phyloP scores from a whole-genome alignment of 345 rosid genomes.

The Brassica cretica region DNA sequence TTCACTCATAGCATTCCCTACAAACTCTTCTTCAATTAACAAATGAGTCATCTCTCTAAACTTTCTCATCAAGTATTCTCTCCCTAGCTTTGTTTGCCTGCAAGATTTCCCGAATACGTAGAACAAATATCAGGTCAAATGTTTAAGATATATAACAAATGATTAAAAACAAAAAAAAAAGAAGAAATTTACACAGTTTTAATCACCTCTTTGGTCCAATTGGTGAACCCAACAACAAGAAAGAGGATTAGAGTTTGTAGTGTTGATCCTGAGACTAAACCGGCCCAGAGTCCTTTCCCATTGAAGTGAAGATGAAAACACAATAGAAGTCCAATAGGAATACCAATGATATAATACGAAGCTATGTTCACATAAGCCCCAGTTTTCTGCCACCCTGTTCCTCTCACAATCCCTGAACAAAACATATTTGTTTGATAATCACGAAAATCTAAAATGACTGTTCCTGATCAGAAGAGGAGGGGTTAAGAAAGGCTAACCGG shows the following conservation, averaged over 20 bases:
- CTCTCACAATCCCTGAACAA: conserved; percentile 62
- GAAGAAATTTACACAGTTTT: not conserved
- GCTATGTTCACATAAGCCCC: conserved; percentile 65
- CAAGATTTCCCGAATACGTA: conserved; percentile 11
- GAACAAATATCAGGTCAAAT: not conserved
- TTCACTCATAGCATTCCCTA: not conserved
- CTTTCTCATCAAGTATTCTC: conserved; percentile 42
- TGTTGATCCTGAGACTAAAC: conserved; percentile 51
- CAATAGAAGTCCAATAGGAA: conserved; percentile 48
- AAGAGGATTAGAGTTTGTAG: conserved; percentile 48
- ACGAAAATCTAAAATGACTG: not conserved
- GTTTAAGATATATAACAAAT: not conserved
- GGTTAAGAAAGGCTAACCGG: conserved; percentile 29
- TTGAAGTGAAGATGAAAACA: conserved; percentile 47
- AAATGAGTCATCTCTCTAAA: conserved; percentile 11
- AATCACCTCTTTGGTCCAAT: conserved; percentile 64
- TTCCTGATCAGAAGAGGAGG: not conserved
- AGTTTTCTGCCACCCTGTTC: conserved; percentile 65
- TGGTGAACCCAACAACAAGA: conserved; percentile 45
- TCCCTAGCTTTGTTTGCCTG: conserved; percentile 49
- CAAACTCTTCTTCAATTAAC: conserved; percentile 6
- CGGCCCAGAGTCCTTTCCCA: conserved; percentile 64
- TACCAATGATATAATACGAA: conserved; percentile 57
- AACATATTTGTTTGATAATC: not conserved
- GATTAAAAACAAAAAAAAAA: not conserved